These are phyloP conservation scores for Capsicum baccatum DNA, from an alignment of 257 asterid species.

Conservation along the genomic window DNA sequence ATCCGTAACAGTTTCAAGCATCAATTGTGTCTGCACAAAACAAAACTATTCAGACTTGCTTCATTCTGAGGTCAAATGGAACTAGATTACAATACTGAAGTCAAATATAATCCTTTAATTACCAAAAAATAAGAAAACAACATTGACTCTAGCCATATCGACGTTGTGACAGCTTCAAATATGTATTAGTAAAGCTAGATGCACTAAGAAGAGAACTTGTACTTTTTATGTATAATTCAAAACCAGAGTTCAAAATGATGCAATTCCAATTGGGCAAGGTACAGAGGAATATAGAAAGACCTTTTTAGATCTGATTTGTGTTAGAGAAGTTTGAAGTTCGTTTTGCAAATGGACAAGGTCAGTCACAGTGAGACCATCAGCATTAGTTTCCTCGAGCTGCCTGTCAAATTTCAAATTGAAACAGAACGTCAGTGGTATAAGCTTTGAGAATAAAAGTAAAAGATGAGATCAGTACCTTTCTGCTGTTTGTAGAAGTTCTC, in stretches of 20 bases:
- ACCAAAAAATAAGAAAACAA: background rate
- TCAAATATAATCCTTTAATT: no score
- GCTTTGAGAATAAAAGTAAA: background rate
- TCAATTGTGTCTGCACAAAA: conserved; percentile 21
- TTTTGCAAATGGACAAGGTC: background rate
- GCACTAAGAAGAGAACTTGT: background rate
- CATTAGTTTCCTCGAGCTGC: conserved; percentile 17
- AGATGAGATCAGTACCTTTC: background rate
- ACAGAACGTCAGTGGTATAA: background rate
- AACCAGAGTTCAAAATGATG: background rate
- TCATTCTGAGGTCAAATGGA: background rate
- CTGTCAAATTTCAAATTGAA: conserved; percentile 2
- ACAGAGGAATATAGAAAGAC: background rate
- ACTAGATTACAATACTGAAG: no score
- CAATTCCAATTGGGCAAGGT: background rate
- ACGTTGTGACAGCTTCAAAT: no score
- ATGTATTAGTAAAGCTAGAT: background rate
- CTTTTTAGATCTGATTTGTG: background rate
- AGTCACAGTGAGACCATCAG: background rate
- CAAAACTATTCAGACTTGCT: background rate
- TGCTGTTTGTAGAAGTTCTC: background rate
- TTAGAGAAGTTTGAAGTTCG: background rate
- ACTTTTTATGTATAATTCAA: background rate
- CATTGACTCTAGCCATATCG: no score
- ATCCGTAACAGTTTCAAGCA: background rate